Evolutionary conservation across 129 eudicot genomes (phyloP), one percentile per base, ranked within the genome.

Genomic region (Heracleum sosnowskyi): DNA sequence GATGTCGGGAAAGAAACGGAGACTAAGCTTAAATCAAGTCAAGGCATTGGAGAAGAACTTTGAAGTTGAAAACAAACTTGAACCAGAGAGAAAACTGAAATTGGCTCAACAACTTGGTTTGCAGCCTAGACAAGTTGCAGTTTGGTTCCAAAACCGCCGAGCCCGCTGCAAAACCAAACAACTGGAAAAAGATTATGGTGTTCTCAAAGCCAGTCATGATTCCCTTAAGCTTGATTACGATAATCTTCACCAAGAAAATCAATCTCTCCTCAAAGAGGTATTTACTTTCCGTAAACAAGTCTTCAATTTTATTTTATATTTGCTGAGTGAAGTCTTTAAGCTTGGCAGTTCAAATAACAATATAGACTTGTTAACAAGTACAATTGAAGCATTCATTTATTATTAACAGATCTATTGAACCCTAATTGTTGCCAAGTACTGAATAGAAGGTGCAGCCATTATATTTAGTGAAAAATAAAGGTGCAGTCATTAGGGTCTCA

Each of bases 81-180:
- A 93, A 60, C 98, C 98, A 10, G 98, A 93, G 79, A 86, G 98
- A 81, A 93, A 93, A 81, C 88, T 89, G 81, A 91, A 89, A 84
- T 85, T 93, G 16, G 98, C 98, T 44, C 97, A 91, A 73, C 97
- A 93, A 29, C 98, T 93, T 77, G 97, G 98, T 5, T 75, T 93
- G 79, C 98, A 93, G 83, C 92, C 98, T 17, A 80, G 98, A 68
- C 98, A 93, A 64, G 97, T 93, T 31, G 98, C 98, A 10, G 98
- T 93, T 64, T 93, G 98, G 98, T 93, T 93, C 80, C 98, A 93
- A 69, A 93, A 93, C 88, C 93, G 98, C 78, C 92, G 98, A 3
- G 98, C 98, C 18, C 81, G 98, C 78, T 88, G 98, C 97, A 93
- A 93, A 85, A 93, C 98, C 15, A 93, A 93, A 80, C 97, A 93